phyloP scores from a whole-genome alignment of 257 asterid genomes.

The Knoxia roxburghii region DNA sequence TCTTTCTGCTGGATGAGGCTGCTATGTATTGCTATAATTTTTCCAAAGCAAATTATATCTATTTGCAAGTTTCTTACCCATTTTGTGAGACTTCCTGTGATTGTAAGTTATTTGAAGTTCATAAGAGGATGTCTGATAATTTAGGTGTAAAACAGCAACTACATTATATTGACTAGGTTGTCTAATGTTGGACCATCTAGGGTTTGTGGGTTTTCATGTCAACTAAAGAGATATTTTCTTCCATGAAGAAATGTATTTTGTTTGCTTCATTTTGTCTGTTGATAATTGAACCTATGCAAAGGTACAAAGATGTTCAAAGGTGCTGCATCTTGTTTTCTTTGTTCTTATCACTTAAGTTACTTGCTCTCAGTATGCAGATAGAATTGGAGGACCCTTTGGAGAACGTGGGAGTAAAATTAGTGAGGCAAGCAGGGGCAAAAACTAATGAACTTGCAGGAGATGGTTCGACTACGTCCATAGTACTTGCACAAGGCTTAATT shows the following conservation, averaged over 20 bases:
- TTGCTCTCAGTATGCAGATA: slow-evolving; percentile 53
- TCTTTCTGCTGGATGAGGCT: background rate
- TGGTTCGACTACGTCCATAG: slow-evolving; percentile 76
- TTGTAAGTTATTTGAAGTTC: background rate
- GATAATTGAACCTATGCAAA: background rate
- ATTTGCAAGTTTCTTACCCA: background rate
- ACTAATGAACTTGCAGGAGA: slow-evolving; percentile 89
- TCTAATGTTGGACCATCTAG: background rate
- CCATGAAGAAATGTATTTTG: background rate
- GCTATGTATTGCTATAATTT: background rate
- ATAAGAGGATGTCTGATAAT: background rate
- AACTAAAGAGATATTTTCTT: too few relatives aligned
- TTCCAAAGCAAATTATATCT: background rate
- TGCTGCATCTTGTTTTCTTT: background rate
- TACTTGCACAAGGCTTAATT: slow-evolving; percentile 79
- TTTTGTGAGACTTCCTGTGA: background rate
- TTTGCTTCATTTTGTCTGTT: background rate
- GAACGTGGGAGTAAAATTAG: slow-evolving; percentile 79
- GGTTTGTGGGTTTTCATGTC: background rate
- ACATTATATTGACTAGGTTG: background rate
- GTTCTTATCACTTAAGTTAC: slow-evolving; percentile 13
- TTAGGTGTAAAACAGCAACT: background rate
- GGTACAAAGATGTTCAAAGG: background rate
- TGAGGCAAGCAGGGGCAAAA: slow-evolving; percentile 84
- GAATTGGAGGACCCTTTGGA: slow-evolving; percentile 82